Evolutionary conservation across 768 basidiomycete species (phyloP).

Genomic region (Collybia mongolica): DNA sequence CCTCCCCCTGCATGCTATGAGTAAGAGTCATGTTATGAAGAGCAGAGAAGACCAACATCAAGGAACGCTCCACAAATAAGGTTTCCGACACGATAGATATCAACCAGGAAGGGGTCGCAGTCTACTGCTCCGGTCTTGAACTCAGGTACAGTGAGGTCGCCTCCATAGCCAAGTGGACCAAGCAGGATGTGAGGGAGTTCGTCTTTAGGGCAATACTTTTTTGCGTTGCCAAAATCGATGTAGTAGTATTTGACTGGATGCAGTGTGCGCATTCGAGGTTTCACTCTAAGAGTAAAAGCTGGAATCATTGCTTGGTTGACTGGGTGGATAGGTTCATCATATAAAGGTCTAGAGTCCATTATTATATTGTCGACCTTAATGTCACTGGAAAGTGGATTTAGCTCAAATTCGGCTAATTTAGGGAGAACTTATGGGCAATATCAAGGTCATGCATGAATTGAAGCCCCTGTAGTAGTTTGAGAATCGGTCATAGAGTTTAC

Average conservation of each 20-base stretch:
- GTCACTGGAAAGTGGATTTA: conserved; percentile 9
- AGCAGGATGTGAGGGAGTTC: too few relatives aligned
- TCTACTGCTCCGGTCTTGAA: conserved; percentile 16
- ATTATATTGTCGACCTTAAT: conserved; percentile 5
- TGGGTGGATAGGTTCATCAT: background rate
- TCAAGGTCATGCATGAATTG: conserved; percentile 31
- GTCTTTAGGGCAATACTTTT: too few relatives aligned
- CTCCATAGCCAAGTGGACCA: conserved; percentile 8
- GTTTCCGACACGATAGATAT: conserved; percentile 31
- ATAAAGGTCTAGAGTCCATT: background rate
- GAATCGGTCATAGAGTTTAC: too few relatives aligned
- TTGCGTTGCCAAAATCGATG: too few relatives aligned
- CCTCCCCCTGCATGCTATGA: too few relatives aligned
- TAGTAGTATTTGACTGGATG: too few relatives aligned
- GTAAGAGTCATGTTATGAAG: too few relatives aligned
- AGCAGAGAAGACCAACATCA: background rate
- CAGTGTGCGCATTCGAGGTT: conserved; percentile 7
- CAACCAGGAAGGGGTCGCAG: conserved; percentile 26
- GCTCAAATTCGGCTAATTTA: too few relatives aligned
- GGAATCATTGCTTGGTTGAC: too few relatives aligned
- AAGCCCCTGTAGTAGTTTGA: conserved; percentile 32
- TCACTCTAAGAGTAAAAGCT: conserved; percentile 12
- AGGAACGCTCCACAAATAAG: conserved; percentile 12
- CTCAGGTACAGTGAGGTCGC: conserved; percentile 33
- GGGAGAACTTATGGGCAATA: conserved; percentile 37